phyloP scores from a whole-genome alignment of 208 protist species.

The Leishmania gerbilli region DNA sequence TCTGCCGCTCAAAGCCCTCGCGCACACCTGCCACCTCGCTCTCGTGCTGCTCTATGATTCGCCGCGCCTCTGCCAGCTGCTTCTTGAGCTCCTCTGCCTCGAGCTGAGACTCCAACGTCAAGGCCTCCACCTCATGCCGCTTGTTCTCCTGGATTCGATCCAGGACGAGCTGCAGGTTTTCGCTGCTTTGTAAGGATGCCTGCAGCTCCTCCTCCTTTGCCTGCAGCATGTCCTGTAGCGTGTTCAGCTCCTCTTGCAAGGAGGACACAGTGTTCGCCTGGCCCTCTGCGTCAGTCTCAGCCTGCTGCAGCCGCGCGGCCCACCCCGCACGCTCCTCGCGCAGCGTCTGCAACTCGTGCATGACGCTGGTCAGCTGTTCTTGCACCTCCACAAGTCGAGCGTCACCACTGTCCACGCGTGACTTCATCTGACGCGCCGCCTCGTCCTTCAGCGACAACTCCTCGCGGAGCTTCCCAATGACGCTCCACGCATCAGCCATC shows the following conservation, averaged over 20 bases:
- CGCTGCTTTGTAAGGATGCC: constrained; percentile 11
- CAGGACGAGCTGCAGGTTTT: constrained; percentile 39
- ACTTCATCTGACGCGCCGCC: constrained; percentile 31
- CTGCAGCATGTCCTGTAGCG: constrained; percentile 35
- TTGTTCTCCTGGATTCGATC: constrained; percentile 34
- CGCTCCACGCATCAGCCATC: constrained; percentile 60
- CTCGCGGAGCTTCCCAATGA: constrained; percentile 56
- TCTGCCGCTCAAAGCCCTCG: constrained; percentile 22
- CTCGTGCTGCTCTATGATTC: constrained; percentile 18
- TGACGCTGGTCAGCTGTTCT: constrained; percentile 26
- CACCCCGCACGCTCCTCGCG: constrained; percentile 48
- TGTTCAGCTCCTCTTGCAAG: constrained; percentile 47
- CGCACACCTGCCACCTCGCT: constrained; percentile 5
- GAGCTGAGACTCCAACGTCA: constrained; percentile 27
- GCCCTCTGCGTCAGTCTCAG: constrained; percentile 8
- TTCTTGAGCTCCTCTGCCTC: constrained; percentile 32
- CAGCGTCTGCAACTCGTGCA: constrained; percentile 45
- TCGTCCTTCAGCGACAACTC: constrained; percentile 55
- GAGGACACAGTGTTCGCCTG: constrained; percentile 19
- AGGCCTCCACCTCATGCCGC: constrained; percentile 26
- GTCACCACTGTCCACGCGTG: constrained; percentile 35
- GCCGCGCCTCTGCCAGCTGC: constrained; percentile 15
- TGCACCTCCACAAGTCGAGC: constrained; percentile 34
- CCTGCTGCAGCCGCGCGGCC: constrained; percentile 19
- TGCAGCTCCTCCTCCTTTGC: constrained; percentile 35